Base-by-base conservation (phyloP, 345 rosid species). In the Microcos paniculata region DNA sequence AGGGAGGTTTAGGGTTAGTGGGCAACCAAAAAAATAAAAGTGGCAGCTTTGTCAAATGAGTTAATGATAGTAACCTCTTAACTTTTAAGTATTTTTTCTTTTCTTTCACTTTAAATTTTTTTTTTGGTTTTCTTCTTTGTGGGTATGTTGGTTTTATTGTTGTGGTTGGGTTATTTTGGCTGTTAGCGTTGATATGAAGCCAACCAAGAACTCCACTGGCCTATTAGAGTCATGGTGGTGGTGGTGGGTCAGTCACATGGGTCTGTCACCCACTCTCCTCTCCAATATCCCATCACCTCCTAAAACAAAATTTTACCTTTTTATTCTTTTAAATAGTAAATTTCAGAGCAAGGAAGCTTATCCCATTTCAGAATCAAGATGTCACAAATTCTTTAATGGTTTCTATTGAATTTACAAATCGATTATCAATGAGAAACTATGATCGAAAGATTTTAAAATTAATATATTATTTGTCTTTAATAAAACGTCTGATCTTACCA, bases 111-210 rank as follows among this genome's bases (percentile, higher is more conserved):
- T 46, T 65, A 45, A n/a, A n/a, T n/a, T n/a, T 0, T 43, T 21
- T 21, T 7, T 21, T n/a, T 9, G 26, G 21, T 63, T 51, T 64
- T 78, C 13, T 70, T 48, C 59, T 65, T 65, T 31, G 72, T 58
- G 71, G 51, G 61, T 65, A 65, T 58, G 43, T 80, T 58, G 75
- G 77, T 69, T 72, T 77, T 40, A 48, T 71, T 74, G 77, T 31
- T 65, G 80, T 65, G 88, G 87, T 82, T 82, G 84, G 80, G 78
- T 80, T 62, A 48, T 82, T 84, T 84, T 89, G 96, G 88, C 90
- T 78, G 92, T 88, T 91, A 83, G 98, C 98, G 95, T 90, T 89
- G 88, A 86, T 85, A 80, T 81, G 94, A 94, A 94, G 97, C 97
- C 90, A 88, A 84, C 87, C 83, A 74, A 79, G 85, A 88, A 82